phyloP scores from a whole-genome alignment of 352 stramenopile species.

The Phytophthora vignae region DNA sequence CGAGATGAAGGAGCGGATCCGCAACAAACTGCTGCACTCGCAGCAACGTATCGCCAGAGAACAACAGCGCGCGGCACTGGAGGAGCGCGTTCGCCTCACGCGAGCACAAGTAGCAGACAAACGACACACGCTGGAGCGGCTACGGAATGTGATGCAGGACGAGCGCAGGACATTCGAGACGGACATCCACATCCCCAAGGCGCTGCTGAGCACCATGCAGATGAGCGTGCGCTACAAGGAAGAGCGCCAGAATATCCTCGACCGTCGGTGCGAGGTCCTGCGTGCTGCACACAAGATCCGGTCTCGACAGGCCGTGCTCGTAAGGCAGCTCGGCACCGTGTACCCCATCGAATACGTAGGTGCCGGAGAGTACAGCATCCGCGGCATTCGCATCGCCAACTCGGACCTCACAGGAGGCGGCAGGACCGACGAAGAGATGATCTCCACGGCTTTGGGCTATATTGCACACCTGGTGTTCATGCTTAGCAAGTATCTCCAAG shows the following conservation, averaged over 20 bases:
- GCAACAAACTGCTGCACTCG: slow-evolving; percentile 47
- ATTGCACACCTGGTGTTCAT: slow-evolving; percentile 91
- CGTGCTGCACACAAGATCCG: slow-evolving; percentile 86
- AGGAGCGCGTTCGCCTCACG: slow-evolving; percentile 60
- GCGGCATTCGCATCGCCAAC: slow-evolving; percentile 79
- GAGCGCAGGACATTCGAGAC: slow-evolving; percentile 82
- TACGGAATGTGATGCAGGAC: slow-evolving; percentile 74
- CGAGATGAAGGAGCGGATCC: slow-evolving; percentile 61
- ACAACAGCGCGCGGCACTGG: slow-evolving; percentile 53
- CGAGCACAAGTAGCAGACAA: slow-evolving; percentile 66
- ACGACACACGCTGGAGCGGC: slow-evolving; percentile 56
- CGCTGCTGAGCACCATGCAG: slow-evolving; percentile 77
- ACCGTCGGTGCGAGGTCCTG: slow-evolving; percentile 79
- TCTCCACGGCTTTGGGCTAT: slow-evolving; percentile 87
- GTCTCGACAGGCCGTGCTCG: slow-evolving; percentile 78
- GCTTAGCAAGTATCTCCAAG: slow-evolving; percentile 89
- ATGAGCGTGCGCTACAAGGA: slow-evolving; percentile 88
- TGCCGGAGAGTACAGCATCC: slow-evolving; percentile 83
- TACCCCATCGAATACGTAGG: slow-evolving; percentile 89
- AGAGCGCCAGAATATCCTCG: slow-evolving; percentile 79
- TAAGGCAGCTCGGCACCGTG: slow-evolving; percentile 76
- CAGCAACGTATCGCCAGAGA: slow-evolving; percentile 55
- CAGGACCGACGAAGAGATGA: slow-evolving; percentile 77
- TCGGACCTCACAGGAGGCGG: slow-evolving; percentile 68
- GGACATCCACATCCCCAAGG: slow-evolving; percentile 84